A percentile compares a stretch with the other conserved stretches of the same genome.
Conservation (phyloP, 1,139 yeast species). For the Blastobotrys apis region DNA sequence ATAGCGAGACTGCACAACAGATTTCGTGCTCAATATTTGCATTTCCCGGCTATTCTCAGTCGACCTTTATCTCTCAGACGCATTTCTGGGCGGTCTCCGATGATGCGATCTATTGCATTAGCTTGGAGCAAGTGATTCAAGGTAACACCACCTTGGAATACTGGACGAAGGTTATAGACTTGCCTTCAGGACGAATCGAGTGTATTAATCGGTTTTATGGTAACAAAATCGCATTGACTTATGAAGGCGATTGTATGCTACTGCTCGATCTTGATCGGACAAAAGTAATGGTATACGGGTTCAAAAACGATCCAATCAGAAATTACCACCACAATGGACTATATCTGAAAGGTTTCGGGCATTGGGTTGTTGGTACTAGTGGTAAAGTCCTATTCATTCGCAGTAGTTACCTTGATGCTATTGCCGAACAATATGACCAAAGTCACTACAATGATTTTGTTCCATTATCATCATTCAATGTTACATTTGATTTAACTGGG, state of each 20-base stretch:
- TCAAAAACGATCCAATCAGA: background rate
- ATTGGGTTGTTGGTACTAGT: conserved; percentile 3
- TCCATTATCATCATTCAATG: conserved; percentile 2
- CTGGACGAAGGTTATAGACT: conserved; percentile 2
- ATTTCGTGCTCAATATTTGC: background rate
- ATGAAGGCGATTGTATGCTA: conserved; percentile 5
- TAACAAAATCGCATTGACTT: background rate
- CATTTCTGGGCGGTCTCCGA: conserved; percentile 1
- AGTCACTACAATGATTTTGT: background rate
- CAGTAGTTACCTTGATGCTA: conserved; percentile 7
- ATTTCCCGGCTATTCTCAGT: background rate
- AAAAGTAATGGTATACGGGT: background rate
- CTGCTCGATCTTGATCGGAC: conserved; percentile 3
- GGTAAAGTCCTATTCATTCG: conserved; percentile 3
- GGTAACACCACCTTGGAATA: no score
- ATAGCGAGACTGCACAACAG: background rate
- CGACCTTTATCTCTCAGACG: conserved; percentile 6
- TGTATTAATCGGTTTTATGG: conserved; percentile 4
- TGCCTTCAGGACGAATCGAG: conserved; percentile 1
- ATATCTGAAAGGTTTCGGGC: conserved; percentile 10
- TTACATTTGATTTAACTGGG: conserved; percentile 1
- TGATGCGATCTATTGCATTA: conserved; percentile 1
- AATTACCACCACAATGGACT: background rate
- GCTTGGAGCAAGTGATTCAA: background rate
- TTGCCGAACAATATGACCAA: conserved; percentile 3